phyloP scores from a whole-genome alignment of 108 stramenopile genomes.

The Conticribra weissflogii region DNA sequence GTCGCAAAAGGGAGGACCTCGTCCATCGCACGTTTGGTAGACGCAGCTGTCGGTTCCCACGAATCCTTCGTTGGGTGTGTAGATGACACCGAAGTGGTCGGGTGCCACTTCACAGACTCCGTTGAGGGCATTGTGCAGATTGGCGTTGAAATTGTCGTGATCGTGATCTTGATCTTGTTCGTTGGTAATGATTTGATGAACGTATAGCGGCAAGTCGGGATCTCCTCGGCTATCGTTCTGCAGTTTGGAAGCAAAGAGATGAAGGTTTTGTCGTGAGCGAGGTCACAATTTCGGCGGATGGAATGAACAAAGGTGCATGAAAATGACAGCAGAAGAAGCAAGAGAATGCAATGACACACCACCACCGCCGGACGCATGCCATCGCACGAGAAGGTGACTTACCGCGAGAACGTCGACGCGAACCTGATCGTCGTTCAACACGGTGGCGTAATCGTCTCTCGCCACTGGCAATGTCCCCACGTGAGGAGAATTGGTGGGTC shows the following conservation, averaged over 20 bases:
- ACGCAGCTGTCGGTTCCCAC: background rate
- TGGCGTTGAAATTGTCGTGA: background rate
- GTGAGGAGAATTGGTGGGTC: background rate
- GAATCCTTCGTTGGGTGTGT: background rate
- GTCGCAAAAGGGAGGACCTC: background rate
- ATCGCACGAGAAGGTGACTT: too few relatives aligned
- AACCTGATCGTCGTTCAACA: background rate
- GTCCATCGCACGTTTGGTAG: background rate
- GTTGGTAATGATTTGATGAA: background rate
- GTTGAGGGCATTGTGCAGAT: background rate
- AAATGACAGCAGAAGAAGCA: too few relatives aligned
- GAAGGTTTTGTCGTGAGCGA: too few relatives aligned
- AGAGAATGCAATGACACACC: too few relatives aligned
- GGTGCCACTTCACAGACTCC: background rate
- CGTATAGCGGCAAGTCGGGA: background rate
- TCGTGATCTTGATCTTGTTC: background rate
- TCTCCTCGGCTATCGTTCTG: background rate
- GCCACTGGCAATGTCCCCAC: background rate
- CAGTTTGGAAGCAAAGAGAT: too few relatives aligned
- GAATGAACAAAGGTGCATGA: too few relatives aligned
- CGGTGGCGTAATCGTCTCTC: background rate
- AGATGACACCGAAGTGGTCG: background rate
- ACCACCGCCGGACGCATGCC: too few relatives aligned
- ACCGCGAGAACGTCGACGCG: background rate
- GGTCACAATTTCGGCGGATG: too few relatives aligned